Conservation (phyloP, 140 eudicot species). For the Ambrosia hybrid region DNA sequence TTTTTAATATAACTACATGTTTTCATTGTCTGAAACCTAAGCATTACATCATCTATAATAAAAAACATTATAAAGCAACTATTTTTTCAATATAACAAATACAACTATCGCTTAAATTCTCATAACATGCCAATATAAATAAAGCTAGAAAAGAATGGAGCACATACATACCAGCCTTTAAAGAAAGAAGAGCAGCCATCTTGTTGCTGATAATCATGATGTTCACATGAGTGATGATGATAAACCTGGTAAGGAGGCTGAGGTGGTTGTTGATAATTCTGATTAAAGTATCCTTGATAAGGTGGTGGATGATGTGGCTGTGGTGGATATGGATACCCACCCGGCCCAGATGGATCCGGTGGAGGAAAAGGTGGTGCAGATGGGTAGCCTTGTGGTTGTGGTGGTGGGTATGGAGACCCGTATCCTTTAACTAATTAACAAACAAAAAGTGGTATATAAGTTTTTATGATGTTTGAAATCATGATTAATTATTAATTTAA, state of each 20-base stretch:
- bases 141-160: too few relatives aligned
- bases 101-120: too few relatives aligned
- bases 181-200: slow-evolving; percentile 29
- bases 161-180: not conserved
- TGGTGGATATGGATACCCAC: slow-evolving; percentile 27
- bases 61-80: too few relatives aligned
- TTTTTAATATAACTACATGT: too few relatives aligned
- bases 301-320: not conserved
- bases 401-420: slow-evolving; percentile 29
- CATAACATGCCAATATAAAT: too few relatives aligned
- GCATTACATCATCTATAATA: too few relatives aligned
- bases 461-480: too few relatives aligned
- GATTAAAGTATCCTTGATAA: slow-evolving; percentile 36
- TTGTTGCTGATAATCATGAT: slow-evolving; percentile 1
- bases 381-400: slow-evolving; percentile 15
- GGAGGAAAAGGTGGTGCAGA: slow-evolving; percentile 8
- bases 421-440: slow-evolving; percentile 16
- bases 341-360: slow-evolving; percentile 22
- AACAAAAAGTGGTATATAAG: not conserved
- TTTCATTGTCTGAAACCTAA: too few relatives aligned
- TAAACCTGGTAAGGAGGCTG: slow-evolving; percentile 12
- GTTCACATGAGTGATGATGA: slow-evolving; percentile 12
- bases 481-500: too few relatives aligned
- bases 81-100: too few relatives aligned
- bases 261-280: slow-evolving; percentile 11